These are phyloP conservation scores for Rheum nobile DNA, from an alignment of 148 eudicot species.

Conservation along the genomic window DNA sequence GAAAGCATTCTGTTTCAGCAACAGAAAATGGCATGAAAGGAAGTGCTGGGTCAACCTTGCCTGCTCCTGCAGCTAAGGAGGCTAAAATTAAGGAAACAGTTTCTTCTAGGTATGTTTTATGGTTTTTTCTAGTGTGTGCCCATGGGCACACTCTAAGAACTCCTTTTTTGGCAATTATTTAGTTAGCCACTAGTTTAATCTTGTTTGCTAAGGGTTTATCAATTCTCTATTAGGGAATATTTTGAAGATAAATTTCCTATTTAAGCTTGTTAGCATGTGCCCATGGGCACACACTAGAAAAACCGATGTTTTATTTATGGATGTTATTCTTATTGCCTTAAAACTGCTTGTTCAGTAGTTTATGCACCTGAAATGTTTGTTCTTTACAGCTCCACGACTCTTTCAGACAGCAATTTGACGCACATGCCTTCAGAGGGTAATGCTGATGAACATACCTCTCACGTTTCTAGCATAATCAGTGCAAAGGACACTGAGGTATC, in stretches of 20 bases:
- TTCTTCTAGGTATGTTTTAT: conserved; percentile 52
- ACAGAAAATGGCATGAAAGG: conserved; percentile 42
- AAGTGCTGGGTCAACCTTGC: conserved; percentile 13
- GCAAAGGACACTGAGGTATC: conserved; percentile 16
- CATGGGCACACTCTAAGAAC: too few relatives aligned
- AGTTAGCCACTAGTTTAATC: too few relatives aligned
- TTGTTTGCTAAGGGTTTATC: too few relatives aligned
- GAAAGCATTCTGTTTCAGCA: conserved; percentile 26
- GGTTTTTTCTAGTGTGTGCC: too few relatives aligned
- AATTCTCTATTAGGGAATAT: too few relatives aligned
- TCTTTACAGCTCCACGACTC: conserved; percentile 42
- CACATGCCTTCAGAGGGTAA: conserved; percentile 29
- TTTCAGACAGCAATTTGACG: conserved; percentile 33
- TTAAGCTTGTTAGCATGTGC: too few relatives aligned
- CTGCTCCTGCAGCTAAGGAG: conserved; percentile 28
- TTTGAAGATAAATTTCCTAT: too few relatives aligned
- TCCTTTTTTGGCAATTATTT: too few relatives aligned
- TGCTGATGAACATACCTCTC: conserved; percentile 15
- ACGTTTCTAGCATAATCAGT: conserved; percentile 20
- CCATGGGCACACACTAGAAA: too few relatives aligned
- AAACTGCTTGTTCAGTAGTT: conserved; percentile 2
- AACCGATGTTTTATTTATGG: not conserved
- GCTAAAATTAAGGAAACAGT: conserved; percentile 19
- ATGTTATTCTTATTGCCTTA: not conserved
- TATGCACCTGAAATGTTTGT: conserved; percentile 14